Conservation (phyloP, 805 yeast genomes). For the Starmerella etchellsii region DNA sequence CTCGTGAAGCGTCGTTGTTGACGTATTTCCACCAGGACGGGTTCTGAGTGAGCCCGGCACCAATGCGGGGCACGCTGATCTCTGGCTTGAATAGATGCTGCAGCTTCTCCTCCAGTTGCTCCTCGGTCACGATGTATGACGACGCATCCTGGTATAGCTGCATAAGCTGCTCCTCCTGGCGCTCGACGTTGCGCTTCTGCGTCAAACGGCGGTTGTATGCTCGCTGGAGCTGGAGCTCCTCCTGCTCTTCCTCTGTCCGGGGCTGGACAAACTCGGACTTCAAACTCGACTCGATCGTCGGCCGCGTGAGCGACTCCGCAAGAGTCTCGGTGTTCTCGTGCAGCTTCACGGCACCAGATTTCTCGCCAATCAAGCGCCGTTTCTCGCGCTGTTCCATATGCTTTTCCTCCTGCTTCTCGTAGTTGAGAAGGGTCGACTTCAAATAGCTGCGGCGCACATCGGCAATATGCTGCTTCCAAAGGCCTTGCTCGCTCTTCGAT, state of each 20-base stretch:
- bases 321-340: constrained; percentile 26
- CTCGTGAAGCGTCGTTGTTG: constrained; percentile 2
- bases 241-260: constrained; percentile 59
- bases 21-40: constrained; percentile 12
- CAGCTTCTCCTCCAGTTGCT: constrained; percentile 13
- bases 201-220: constrained; percentile 48
- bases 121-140: constrained; percentile 12
- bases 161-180: constrained; percentile 44
- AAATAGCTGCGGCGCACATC: constrained; percentile 62
- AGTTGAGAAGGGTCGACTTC: constrained; percentile 45
- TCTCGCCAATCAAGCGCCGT: constrained; percentile 28
- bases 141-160: constrained; percentile 42
- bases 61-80: constrained; percentile 7
- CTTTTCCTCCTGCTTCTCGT: constrained; percentile 37
- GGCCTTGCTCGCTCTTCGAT: constrained; percentile 25
- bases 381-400: constrained; percentile 30
- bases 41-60: constrained; percentile 10
- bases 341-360: constrained; percentile 25
- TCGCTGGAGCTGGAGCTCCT: constrained; percentile 44
- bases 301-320: constrained; percentile 56
- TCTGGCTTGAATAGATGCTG: constrained; percentile 11
- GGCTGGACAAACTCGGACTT: constrained; percentile 58
- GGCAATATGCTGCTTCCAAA: constrained; percentile 41
- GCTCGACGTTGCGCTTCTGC: constrained; percentile 41
- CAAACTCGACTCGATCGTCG: constrained; percentile 50